A percentile compares a stretch with the other conserved stretches of the same genome.
phyloP scores from a whole-genome alignment of 2,329 filamentous ascomycete species.

The Bipolaris oryzae region DNA sequence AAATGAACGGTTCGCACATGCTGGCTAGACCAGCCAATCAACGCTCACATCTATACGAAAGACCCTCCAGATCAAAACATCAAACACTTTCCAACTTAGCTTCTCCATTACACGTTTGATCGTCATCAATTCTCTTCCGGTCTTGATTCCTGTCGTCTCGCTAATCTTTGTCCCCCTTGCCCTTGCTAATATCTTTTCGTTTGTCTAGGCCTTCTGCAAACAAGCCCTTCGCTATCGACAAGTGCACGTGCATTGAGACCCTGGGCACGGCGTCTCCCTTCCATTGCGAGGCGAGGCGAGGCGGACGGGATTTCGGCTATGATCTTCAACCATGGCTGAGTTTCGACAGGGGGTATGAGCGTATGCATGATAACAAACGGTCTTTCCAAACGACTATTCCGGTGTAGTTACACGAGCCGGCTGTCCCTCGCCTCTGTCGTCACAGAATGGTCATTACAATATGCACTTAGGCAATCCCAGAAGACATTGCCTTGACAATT shows the following conservation, averaged over 20 bases:
- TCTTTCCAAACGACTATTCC: slow-evolving; percentile 14
- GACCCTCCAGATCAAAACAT: slow-evolving; percentile 5
- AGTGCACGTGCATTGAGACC: slow-evolving; percentile 7
- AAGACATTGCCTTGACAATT: neutral
- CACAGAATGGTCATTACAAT: neutral
- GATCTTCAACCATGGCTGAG: slow-evolving; percentile 7
- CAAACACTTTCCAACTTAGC: slow-evolving; percentile 2
- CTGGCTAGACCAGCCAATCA: slow-evolving; percentile 9
- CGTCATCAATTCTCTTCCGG: neutral
- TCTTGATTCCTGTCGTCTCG: neutral
- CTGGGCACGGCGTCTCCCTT: neutral
- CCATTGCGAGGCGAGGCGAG: slow-evolving; percentile 5
- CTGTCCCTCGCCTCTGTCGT: neutral
- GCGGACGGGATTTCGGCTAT: slow-evolving; percentile 13
- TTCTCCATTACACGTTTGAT: slow-evolving; percentile 9
- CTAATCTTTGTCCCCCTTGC: neutral
- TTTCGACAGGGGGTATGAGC: slow-evolving; percentile 3
- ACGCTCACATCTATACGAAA: neutral
- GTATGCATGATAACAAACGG: slow-evolving; percentile 1
- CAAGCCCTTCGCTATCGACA: slow-evolving; percentile 3
- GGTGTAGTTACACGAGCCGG: slow-evolving; percentile 2
- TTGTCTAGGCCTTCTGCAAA: slow-evolving; percentile 1
- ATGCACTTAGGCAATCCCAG: slow-evolving; percentile 5
- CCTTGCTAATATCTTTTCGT: neutral
- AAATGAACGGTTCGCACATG: slow-evolving; percentile 4